Evolutionary conservation across 202 grass and related monocot genomes (phyloP), one percentile per base, ranked within the genome.

Genomic region (Panicum hallii): DNA sequence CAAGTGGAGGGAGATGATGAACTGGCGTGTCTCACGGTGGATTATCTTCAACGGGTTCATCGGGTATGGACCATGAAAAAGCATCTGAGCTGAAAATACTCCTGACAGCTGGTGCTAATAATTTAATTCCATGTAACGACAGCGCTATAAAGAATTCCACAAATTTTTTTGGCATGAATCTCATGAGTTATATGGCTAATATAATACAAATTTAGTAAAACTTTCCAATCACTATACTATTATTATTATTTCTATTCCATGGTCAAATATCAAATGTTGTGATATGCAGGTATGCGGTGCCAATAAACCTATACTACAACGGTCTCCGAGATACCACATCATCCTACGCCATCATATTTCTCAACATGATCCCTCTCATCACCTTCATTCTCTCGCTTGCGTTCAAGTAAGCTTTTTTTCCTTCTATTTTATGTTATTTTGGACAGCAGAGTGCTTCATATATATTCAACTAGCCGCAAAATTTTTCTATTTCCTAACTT

Each of bases 321-420:
- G 78, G 78, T 13, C 78, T 81, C 14, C 36, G 41, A 0, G 78
- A 81, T 28, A 54, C 63, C 2, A 81, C 78, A 1, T 4, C 78
- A 32, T 81, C 78, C 1, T 54, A 81, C 36, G 63, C 78, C 7
- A 13, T 38, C 67, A 70, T 81, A 0, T 81, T 81, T 38, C 52
- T 81, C 0, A 81, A 81, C 53, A 46, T 70, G 8, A 81, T 81
- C 16, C 78, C 78, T 47, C 46, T 70, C 52, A 50, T 67, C 4
- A 81, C 78, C 47, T 81, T 67, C 49, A 70, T 81, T 81, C 63
- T 81, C 1, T 63, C 78, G 0, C 5, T 81, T 1, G 0, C 22
- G 19, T 46, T 81, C 1, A 81, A 5, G 78, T 81, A 81, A 23
- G 38, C 22, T 22, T 23, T 0, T 26, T 43, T 1, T 13, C 11